Percentiles rank a stretch among this genome's conserved stretches.
These are phyloP conservation scores for Hyaloscypha variabilis DNA, from an alignment of 495 filamentous ascomycete genomes.

Conservation along the genomic window DNA sequence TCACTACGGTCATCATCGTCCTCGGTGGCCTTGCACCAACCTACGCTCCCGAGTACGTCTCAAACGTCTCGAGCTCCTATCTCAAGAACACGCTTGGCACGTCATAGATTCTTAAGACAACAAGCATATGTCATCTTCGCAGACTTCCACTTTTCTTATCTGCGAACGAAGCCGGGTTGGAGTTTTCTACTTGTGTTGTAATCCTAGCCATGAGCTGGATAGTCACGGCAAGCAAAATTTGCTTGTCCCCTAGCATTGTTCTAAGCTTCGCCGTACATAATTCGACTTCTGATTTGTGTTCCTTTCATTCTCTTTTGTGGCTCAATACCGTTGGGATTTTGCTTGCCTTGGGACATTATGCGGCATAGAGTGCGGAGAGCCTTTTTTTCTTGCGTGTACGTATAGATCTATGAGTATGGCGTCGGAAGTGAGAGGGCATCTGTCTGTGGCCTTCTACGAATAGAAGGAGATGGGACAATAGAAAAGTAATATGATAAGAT, in stretches of 20 bases:
- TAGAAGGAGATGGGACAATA: background rate
- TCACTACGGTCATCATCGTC: slow-evolving; percentile 69
- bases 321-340: background rate
- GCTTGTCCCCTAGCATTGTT: background rate
- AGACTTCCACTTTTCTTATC: background rate
- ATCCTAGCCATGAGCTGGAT: background rate
- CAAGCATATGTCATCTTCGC: background rate
- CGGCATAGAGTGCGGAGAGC: background rate
- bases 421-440: background rate
- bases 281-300: background rate
- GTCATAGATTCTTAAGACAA: background rate
- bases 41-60: slow-evolving; percentile 49
- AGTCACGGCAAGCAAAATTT: background rate
- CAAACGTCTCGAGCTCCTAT: slow-evolving; percentile 48
- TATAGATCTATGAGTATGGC: background rate
- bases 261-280: background rate
- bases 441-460: background rate
- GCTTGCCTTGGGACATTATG: background rate
- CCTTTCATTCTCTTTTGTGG: background rate
- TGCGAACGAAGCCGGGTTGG: background rate
- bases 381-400: background rate
- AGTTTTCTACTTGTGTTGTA: slow-evolving; percentile 1
- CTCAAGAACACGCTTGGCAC: slow-evolving; percentile 38
- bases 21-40: slow-evolving; percentile 55
- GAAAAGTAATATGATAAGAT: slow-evolving; percentile 1